Base-by-base conservation (phyloP, 2,329 filamentous ascomycete genomes). In the Bertia moriformis region DNA sequence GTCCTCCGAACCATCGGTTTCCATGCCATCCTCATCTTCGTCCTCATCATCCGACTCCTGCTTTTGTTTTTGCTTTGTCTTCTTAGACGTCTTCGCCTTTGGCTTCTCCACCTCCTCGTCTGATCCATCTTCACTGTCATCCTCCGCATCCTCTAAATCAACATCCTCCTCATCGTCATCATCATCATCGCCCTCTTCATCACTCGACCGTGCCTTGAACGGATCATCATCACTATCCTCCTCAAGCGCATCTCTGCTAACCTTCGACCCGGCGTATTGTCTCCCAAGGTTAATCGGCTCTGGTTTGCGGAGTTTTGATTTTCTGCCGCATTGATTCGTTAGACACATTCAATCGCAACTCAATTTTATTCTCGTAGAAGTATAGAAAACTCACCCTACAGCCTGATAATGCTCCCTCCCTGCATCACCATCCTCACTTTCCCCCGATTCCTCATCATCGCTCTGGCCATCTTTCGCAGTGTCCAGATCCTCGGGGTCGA, bases 401-500 rank as follows among this genome's bases (percentile, higher is more conserved):
- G 70, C 60, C 33, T 83, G 71, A 54, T 96, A 96, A 55, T 96
- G 89, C 50, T 94, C 89, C 20, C 88, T 82, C 15, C 82, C 86
- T 10, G 68, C 67, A 43, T 71, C 60, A 10, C 55, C 63, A 47
- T 68, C 57, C 30, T 48, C 57, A 41, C 10, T 7, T 35, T 60
- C 60, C 17, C n/a, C 41, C 37, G 67, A 66, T 19, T 69, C 62
- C 4, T 62, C 63, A 45, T 62, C 68, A 19, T 58, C 67, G 35
- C 67, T 73, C 38, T 64, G 69, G 13, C 56, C 66, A 33, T n/a
- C n/a, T n/a, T n/a, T n/a, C n/a, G 62, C 65, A 37, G 71, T 72
- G 40, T 71, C 69, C n/a, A 67, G 67, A 44, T 60, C 58, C 14
- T 93, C 86, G 0, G 84, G 84, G 53, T 93, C 86, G 52, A 83